Percentiles rank a stretch among this genome's conserved stretches.
These are phyloP conservation scores for Spatholobus suberectus DNA, from an alignment of 306 rosid genomes.

Conservation along the genomic window DNA sequence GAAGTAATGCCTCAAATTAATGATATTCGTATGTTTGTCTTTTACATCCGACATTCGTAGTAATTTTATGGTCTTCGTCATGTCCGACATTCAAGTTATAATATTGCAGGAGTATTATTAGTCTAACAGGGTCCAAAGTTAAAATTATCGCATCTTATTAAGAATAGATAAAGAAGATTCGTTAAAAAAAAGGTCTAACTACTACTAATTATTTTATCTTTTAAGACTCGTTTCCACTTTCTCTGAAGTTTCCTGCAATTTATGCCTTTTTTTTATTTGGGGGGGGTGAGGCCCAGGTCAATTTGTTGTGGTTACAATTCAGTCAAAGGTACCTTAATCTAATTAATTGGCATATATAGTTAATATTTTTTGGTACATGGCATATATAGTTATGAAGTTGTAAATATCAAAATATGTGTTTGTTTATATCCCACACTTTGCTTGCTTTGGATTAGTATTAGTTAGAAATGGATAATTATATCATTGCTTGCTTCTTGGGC, in stretches of 20 bases:
- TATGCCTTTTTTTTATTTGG: too few species aligned
- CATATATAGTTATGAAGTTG: background rate
- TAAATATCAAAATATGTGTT: background rate
- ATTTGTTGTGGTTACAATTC: background rate
- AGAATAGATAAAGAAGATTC: background rate
- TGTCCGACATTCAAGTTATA: constrained; percentile 34
- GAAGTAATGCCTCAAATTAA: background rate
- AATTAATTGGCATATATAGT: background rate
- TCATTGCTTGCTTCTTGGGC: constrained; percentile 11
- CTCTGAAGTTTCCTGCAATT: background rate
- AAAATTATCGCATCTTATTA: constrained; percentile 6
- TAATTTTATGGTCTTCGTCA: constrained; percentile 27
- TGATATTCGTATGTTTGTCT: background rate
- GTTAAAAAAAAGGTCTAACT: background rate
- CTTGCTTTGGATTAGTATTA: background rate
- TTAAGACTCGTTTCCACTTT: constrained; percentile 9
- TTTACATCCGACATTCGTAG: background rate
- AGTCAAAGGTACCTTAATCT: background rate
- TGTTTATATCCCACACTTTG: background rate
- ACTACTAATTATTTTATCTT: background rate
- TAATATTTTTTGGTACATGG: background rate
- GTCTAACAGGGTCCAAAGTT: constrained; percentile 2
- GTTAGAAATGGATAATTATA: background rate
- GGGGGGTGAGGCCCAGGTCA: too few species aligned
- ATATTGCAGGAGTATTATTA: background rate